Evolutionary conservation across 164 flowering plant genomes (phyloP), one percentile per base, ranked within the genome.

Genomic region (Nymphaea thermarum): DNA sequence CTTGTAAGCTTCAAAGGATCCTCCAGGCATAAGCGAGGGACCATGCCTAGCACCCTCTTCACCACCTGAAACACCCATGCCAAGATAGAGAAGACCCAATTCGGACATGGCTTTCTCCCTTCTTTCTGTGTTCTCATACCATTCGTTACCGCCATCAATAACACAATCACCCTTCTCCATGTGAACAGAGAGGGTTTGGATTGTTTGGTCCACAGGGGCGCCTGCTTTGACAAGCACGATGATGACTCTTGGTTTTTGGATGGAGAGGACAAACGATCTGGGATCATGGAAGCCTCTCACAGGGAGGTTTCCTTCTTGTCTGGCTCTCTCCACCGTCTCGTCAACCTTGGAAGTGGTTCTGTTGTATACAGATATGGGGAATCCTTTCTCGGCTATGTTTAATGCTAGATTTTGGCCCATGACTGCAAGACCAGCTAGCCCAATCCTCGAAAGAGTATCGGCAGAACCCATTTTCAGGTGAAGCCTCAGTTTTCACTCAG

Each of bases 361-460:
- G 44, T 83, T 82, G 79, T 80, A 83, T 72, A 83, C 83, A 55
- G 84, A 81, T 75, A 79, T 77, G 10, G 82, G 79, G 72, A 77
- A 79, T 45, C 81, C 81, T 64, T 75, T 77, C 45, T 79, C 82
- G 66, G 82, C 84, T 63, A 81, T 79, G 78, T 79, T 81, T 7
- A 79, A 70, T 72, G 84, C 84, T 6, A 81, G 74, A 74, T 81
- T 80, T 61, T 81, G 86, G 53, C 85, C 87, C 87, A 83, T 83
- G 4, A 83, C 85, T 10, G 87, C 87, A 3, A 84, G 76, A 3
- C 85, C 85, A 0, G 84, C 87, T 0, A 84, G 76, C 11, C 87
- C 84, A 43, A 84, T 82, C n/a, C 79, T 76, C 5, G 84, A 77
- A 43, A 77, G 72, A 7, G 81, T 64, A 16, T 65, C 25, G 4